Conservation (phyloP, 176 grass and related monocot species). For the bread wheat (Triticum aestivum) region DNA sequence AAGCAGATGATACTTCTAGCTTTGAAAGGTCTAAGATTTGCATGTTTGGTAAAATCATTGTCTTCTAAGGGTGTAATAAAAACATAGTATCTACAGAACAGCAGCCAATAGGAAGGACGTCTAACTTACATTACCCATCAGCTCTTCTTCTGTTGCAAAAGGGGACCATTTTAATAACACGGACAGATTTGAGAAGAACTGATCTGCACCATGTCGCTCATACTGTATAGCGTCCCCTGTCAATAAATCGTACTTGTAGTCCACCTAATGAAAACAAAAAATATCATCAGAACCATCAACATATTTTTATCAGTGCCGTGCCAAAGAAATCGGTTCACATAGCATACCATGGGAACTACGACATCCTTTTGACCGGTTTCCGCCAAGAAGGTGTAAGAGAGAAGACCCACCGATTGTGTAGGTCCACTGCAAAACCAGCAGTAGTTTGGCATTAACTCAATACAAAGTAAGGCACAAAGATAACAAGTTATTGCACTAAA, state of each 20-base stretch:
- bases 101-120: neutral
- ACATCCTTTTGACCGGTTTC: constrained; percentile 60
- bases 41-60: neutral
- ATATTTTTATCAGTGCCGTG: neutral
- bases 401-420: constrained; percentile 76
- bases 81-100: neutral
- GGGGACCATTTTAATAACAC: constrained; percentile 74
- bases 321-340: neutral
- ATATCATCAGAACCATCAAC: neutral
- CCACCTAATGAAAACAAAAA: constrained; percentile 51
- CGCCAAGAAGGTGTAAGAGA: constrained; percentile 72
- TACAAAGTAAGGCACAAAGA: neutral
- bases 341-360: constrained; percentile 64
- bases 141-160: constrained; percentile 66
- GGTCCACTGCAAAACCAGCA: constrained; percentile 40
- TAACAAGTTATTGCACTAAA: neutral
- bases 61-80: neutral
- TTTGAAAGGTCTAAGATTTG: neutral
- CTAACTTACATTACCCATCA: constrained; percentile 55
- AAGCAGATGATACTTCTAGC: neutral
- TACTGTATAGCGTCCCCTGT: constrained; percentile 37
- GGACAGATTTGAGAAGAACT: constrained; percentile 74
- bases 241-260: constrained; percentile 70
- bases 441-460: constrained; percentile 7
- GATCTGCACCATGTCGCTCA: constrained; percentile 22